phyloP scores from a whole-genome alignment of 352 stramenopile species.

The Peronospora tabacina region DNA sequence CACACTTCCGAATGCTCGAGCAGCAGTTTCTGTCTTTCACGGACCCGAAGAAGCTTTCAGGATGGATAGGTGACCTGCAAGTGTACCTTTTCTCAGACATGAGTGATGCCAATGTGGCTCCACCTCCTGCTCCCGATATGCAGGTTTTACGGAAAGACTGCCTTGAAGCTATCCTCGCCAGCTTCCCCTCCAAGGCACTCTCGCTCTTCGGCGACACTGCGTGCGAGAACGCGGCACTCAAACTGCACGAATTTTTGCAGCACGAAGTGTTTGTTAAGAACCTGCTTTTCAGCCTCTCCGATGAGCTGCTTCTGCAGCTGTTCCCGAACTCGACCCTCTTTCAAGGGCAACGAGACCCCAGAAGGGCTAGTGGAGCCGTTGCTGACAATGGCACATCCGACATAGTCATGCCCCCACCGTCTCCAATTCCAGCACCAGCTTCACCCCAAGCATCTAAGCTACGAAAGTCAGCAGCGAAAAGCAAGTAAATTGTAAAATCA shows the following conservation, averaged over 20 bases:
- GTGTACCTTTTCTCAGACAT: slow-evolving; percentile 54
- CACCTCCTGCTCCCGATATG: slow-evolving; percentile 35
- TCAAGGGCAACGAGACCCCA: slow-evolving; percentile 36
- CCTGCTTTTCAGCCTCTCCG: slow-evolving; percentile 66
- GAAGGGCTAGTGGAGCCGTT: slow-evolving; percentile 10
- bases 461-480: slow-evolving; percentile 21
- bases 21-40: slow-evolving; percentile 75
- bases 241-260: slow-evolving; percentile 83
- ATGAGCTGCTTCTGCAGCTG: slow-evolving; percentile 68
- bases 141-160: slow-evolving; percentile 48
- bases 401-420: slow-evolving; percentile 8
- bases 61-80: slow-evolving; percentile 43
- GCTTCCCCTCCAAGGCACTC: slow-evolving; percentile 60
- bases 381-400: slow-evolving; percentile 13
- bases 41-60: slow-evolving; percentile 56
- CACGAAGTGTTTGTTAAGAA: slow-evolving; percentile 86
- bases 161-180: slow-evolving; percentile 61
- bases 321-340: slow-evolving; percentile 56
- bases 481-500: slow-evolving; percentile 15
- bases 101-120: slow-evolving; percentile 7
- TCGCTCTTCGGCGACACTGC: slow-evolving; percentile 74
- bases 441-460: not conserved
- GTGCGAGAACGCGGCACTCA: slow-evolving; percentile 65
- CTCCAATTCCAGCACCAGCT: slow-evolving; percentile 6
- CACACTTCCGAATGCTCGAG: slow-evolving; percentile 78